These are phyloP conservation scores for Euclidium syriacum DNA, from an alignment of 345 rosid species.

Conservation along the genomic window DNA sequence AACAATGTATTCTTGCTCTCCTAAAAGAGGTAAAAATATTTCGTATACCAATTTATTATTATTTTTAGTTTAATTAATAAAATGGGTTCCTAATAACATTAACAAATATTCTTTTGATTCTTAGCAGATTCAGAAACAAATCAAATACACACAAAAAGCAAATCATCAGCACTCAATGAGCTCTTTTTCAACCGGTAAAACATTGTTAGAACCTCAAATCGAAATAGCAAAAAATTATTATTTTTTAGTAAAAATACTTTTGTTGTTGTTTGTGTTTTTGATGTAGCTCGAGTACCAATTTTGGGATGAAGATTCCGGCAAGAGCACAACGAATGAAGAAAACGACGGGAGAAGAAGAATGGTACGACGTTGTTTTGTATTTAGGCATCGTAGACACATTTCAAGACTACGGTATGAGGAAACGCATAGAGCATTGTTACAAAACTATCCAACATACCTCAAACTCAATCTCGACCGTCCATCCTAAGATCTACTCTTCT, in stretches of 20 bases:
- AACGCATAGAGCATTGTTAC: constrained; percentile 49
- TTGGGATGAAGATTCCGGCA: constrained; percentile 41
- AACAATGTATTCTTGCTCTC: constrained; percentile 8
- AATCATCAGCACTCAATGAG: constrained; percentile 7
- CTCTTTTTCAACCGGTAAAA: constrained; percentile 28
- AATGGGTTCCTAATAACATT: no score
- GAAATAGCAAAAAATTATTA: background rate
- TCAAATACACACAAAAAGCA: constrained; percentile 5
- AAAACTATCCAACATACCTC: constrained; percentile 43
- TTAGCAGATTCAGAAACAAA: constrained; percentile 8
- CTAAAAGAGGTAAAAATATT: constrained; percentile 20
- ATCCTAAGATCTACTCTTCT: constrained; percentile 45
- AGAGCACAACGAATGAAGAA: constrained; percentile 30
- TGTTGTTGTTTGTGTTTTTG: background rate
- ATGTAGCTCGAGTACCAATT: constrained; percentile 19
- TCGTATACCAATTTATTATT: no score
- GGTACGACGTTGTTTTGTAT: constrained; percentile 36
- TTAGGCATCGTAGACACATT: constrained; percentile 41
- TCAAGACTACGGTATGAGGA: constrained; percentile 39
- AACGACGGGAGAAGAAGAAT: constrained; percentile 5
- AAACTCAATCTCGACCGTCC: constrained; percentile 45
- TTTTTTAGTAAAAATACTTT: background rate
- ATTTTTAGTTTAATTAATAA: no score
- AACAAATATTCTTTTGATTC: background rate
- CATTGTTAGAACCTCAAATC: background rate